These are phyloP conservation scores for Arthrobotrys megalospora DNA, from an alignment of 2,329 filamentous ascomycete species.

Conservation along the genomic window DNA sequence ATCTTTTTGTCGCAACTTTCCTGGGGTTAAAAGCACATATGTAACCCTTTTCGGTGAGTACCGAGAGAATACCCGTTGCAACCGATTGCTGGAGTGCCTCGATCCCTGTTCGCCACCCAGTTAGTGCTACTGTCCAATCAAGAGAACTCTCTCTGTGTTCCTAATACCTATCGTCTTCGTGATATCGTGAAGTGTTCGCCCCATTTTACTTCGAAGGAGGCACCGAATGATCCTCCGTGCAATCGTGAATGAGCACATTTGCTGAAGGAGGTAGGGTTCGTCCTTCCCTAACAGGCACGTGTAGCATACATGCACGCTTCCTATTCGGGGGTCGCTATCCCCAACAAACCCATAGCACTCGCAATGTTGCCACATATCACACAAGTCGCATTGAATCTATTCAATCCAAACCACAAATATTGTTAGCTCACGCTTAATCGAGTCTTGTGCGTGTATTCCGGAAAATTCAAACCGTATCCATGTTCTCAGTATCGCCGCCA, in stretches of 20 bases:
- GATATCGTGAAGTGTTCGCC: constrained; percentile 59
- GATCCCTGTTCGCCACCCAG: constrained; percentile 1
- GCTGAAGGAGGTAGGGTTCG: constrained; percentile 61
- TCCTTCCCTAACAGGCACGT: constrained; percentile 62
- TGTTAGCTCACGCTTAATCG: constrained; percentile 2
- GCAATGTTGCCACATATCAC: constrained; percentile 63
- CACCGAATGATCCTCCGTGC: constrained; percentile 62
- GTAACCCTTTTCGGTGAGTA: constrained; percentile 61
- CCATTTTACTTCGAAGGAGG: constrained; percentile 44
- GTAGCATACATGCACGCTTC: constrained; percentile 63
- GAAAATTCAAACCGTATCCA: constrained; percentile 26
- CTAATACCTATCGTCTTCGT: constrained; percentile 59
- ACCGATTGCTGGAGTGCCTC: constrained; percentile 55
- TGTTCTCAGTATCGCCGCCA: constrained; percentile 4
- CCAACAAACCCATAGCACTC: constrained; percentile 64
- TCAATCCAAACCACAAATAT: not conserved
- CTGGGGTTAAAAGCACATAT: constrained; percentile 38
- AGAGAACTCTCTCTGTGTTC: constrained; percentile 31
- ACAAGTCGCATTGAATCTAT: constrained; percentile 64
- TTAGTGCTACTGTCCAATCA: constrained; percentile 3
- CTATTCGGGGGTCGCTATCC: constrained; percentile 62
- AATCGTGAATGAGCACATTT: constrained; percentile 62
- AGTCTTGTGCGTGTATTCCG: not conserved
- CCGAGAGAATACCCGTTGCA: constrained; percentile 56
- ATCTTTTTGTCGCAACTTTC: constrained; percentile 44